Base-by-base conservation (phyloP, 495 filamentous ascomycete genomes). In the Aspergillus ellipticus region DNA sequence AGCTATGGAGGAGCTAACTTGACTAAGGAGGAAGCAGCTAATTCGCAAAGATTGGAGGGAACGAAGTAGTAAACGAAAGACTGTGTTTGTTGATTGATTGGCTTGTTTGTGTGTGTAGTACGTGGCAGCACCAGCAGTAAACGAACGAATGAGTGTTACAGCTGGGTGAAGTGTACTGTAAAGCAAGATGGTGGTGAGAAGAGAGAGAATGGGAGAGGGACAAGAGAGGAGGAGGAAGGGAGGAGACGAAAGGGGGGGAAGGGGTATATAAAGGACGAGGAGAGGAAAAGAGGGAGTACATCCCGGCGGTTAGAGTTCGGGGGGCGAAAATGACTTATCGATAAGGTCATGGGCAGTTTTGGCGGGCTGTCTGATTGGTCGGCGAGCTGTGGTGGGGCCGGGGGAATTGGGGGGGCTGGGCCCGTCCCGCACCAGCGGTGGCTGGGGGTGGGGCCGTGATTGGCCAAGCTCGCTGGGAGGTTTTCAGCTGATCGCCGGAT, bases 241-340 rank as follows among this genome's bases (percentile, higher is more conserved):
- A 46, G 43, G n/a, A 45, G 57, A 54, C 45, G 63, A 55, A 59
- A 65, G 58, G 45, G 43, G 17, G 26, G 42, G 43, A 61, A 26
- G 20, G 49, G 35, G n/a, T n/a, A n/a, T n/a, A n/a, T n/a, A n/a
- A n/a, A n/a, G n/a, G n/a, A n/a, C n/a, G n/a, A n/a, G n/a, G 43
- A 56, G 49, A 55, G 58, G 65, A 62, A 66, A 19, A 29, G 21
- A 51, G 24, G 39, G 35, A 51, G 37, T 26, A 49, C 20, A 16
- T 20, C 42, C 24, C 35, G 46, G 16, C 19, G 17, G 26, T 42
- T 31, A 39, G 35, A 53, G 37, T 9, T n/a, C 21, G 37, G 43
- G 52, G 52, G 47, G 53, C 43, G 26, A 45, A 35, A 19, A 26
- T 41, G 35, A 8, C 35, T 39, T 39, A 47, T 51, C 49, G 49